Base-by-base conservation (phyloP, 345 rosid species). In the Lepidium didymum region DNA sequence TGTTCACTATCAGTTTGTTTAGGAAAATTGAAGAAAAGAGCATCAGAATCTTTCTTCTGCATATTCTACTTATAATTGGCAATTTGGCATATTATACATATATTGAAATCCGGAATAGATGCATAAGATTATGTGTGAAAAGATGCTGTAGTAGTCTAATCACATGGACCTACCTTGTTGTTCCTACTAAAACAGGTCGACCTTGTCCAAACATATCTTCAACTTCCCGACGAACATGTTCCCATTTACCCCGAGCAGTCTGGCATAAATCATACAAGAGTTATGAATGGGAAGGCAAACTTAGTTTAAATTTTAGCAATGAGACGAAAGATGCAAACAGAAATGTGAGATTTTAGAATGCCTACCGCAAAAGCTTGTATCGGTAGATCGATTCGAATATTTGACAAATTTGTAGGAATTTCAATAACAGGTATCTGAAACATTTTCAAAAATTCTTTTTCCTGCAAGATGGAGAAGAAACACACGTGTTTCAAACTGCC, bases 211-310 rank as follows among this genome's bases (percentile, higher is more conserved):
- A 92, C 96, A 92, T 92, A 82, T 80, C 78, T 77, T 86, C 89
- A 67, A 92, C 95, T 87, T 92, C 98, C 70, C 72, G 90, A 52
- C 96, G 85, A 59, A 70, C 96, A 81, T 85, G 64, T 76, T 87
- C 89, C 96, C 96, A 92, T 82, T 92, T 92, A 47, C 98, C 98
- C 10, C 84, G 84, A 67, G 93, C 93, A 77, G 98, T 83, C 96
- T 92, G 78, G 15, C 59, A 68, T 53, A 60, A 64, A 64, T 54
- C 43, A 64, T 40, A 76, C 46, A 13, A 58, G 69, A 67, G 62
- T 19, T 55, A 62, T 57, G 46, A 60, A 45, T 34, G 14, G 64
- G 37, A 65, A 23, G 12, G 52, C 69, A 56, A 44, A 52, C 27
- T 11, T 43, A 16, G 36, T 67, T 43, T 12, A 19, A 36, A 42